phyloP scores from a whole-genome alignment of 345 rosid genomes.

The Arabis hirsuta region DNA sequence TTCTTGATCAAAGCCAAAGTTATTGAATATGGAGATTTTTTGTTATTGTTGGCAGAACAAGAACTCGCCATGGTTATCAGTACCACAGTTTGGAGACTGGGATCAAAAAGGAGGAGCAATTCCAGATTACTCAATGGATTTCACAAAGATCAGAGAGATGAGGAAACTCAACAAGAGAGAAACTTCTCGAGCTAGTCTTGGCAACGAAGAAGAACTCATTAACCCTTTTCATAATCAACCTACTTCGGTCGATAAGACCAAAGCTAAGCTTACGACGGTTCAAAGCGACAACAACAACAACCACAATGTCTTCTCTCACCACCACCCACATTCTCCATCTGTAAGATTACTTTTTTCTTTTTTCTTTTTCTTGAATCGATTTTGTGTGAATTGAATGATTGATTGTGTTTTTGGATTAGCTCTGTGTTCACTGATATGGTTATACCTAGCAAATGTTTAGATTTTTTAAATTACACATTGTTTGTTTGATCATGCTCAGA shows the following conservation, averaged over 20 bases:
- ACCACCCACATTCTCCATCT: conserved; percentile 47
- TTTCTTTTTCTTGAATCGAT: neutral
- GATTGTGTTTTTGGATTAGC: neutral
- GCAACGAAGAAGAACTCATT: conserved; percentile 83
- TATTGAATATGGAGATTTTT: neutral
- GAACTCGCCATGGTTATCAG: conserved; percentile 89
- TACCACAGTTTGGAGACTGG: conserved; percentile 98
- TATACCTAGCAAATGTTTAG: too few species aligned
- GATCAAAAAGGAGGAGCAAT: conserved; percentile 76
- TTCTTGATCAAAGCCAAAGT: conserved; percentile 2
- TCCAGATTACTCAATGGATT: conserved; percentile 93
- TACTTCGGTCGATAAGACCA: conserved; percentile 15
- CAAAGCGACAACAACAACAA: conserved; percentile 45
- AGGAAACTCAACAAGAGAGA: conserved; percentile 97
- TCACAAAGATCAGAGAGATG: conserved; percentile 90
- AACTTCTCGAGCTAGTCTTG: conserved; percentile 85
- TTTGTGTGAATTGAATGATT: neutral
- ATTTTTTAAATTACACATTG: neutral
- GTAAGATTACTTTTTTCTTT: conserved; percentile 53
- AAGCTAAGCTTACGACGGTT: conserved; percentile 40
- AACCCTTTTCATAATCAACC: conserved; percentile 57
- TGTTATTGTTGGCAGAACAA: conserved; percentile 43
- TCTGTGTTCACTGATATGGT: neutral
- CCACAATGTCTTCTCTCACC: conserved; percentile 48
- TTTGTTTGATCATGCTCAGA: conserved; percentile 7